phyloP scores from a whole-genome alignment of 2,329 filamentous ascomycete species.

The Colletotrichum scovillei region DNA sequence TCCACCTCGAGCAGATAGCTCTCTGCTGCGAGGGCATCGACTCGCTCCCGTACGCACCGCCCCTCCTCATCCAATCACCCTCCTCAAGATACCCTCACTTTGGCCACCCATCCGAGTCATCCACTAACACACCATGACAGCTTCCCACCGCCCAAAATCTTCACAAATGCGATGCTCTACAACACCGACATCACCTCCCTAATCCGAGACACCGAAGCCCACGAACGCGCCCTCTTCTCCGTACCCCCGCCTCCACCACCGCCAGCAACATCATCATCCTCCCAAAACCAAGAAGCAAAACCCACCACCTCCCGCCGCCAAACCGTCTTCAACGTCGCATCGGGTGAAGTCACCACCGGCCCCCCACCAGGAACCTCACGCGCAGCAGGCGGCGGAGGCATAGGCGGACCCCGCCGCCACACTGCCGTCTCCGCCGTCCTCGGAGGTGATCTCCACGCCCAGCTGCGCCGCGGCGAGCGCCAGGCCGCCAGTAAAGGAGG shows the following conservation, averaged over 20 bases:
- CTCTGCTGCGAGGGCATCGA: constrained; percentile 82
- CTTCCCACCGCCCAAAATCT: constrained; percentile 92
- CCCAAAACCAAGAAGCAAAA: constrained; percentile 54
- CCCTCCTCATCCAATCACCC: constrained; percentile 25
- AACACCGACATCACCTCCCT: constrained; percentile 92
- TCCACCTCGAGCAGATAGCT: constrained; percentile 81
- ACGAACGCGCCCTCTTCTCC: constrained; percentile 95
- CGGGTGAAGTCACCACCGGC: constrained; percentile 70
- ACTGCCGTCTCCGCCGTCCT: constrained; percentile 92
- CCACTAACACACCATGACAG: constrained; percentile 56
- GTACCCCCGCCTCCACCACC: constrained; percentile 80
- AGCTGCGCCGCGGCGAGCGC: constrained; percentile 70
- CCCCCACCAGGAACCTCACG: constrained; percentile 49
- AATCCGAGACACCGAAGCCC: constrained; percentile 93
- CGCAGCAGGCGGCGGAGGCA: constrained; percentile 1
- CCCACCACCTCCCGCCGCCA: constrained; percentile 64
- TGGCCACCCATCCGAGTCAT: constrained; percentile 15
- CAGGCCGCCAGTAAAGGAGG: constrained; percentile 64
- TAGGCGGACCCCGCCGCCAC: constrained; percentile 70
- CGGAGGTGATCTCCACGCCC: constrained; percentile 86
- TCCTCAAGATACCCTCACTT: not conserved
- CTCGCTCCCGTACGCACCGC: constrained; percentile 72
- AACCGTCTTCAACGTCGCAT: constrained; percentile 75
- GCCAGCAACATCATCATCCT: constrained; percentile 47
- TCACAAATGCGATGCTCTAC: constrained; percentile 91